Evolutionary conservation across 192 early-diverging fungal genomes (phyloP).

Genomic region (Powellomyces hirtus): DNA sequence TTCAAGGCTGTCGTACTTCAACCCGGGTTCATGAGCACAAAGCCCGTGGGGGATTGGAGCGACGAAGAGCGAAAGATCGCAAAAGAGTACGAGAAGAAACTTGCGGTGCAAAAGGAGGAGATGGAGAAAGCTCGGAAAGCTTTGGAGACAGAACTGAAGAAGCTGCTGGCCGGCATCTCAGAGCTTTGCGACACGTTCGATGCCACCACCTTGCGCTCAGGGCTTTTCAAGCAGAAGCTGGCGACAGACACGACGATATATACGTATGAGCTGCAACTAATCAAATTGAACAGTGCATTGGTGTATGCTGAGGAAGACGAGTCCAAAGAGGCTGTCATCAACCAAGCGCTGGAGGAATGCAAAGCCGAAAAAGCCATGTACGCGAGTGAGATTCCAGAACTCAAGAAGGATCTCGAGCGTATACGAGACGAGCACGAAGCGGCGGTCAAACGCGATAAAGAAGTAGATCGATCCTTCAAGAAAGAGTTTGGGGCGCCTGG

Average conservation of each 20-base stretch:
- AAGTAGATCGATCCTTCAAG: conserved; percentile 55
- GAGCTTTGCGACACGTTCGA: conserved; percentile 57
- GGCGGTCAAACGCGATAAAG: conserved; percentile 51
- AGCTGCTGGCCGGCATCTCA: conserved; percentile 48
- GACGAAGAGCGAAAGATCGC: conserved; percentile 57
- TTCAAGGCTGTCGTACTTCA: conserved; percentile 42
- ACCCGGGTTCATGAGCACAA: conserved; percentile 61
- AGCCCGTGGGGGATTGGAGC: conserved; percentile 53
- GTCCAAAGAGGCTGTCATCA: conserved; percentile 40
- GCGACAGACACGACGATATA: conserved; percentile 43
- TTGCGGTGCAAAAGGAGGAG: conserved; percentile 59
- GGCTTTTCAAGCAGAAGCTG: conserved; percentile 47
- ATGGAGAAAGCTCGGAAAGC: conserved; percentile 63
- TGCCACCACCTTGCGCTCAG: conserved; percentile 22
- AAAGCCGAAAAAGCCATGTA: conserved; percentile 38
- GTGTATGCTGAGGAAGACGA: conserved; percentile 47
- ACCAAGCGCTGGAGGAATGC: conserved; percentile 38
- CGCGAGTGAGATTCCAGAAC: conserved; percentile 49
- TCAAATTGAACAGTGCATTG: conserved; percentile 43
- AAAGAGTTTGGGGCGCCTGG: conserved; percentile 50
- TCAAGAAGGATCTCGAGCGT: conserved; percentile 61
- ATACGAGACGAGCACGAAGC: conserved; percentile 54
- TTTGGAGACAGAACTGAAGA: conserved; percentile 59
- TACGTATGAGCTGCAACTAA: conserved; percentile 47
- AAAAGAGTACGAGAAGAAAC: conserved; percentile 66